phyloP scores from a whole-genome alignment of 495 filamentous ascomycete genomes.

The Penicillium herquei region DNA sequence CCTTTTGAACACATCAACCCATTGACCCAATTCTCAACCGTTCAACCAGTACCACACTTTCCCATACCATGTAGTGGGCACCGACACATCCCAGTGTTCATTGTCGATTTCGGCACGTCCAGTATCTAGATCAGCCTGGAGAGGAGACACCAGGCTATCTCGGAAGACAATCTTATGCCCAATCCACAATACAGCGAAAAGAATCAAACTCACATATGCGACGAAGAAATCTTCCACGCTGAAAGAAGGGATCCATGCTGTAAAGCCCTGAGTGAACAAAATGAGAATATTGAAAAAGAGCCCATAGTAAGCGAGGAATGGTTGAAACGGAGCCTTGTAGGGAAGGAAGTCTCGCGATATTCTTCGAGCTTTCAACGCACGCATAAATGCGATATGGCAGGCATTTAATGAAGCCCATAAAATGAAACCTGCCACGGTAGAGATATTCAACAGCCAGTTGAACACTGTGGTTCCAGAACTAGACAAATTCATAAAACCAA shows the following conservation, averaged over 20 bases:
- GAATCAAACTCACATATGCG: neutral
- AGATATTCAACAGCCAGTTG: slow-evolving; percentile 52
- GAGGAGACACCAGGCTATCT: neutral
- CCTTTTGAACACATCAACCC: neutral
- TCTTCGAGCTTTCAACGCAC: slow-evolving; percentile 43
- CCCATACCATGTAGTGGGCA: neutral
- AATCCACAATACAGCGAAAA: neutral
- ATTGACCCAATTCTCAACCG: neutral
- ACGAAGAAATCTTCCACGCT: neutral
- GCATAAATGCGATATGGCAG: slow-evolving; percentile 55
- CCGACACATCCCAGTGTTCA: neutral
- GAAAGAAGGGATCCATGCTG: neutral
- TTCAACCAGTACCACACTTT: neutral
- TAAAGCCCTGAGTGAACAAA: neutral
- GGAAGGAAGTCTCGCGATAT: neutral
- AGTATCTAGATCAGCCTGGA: neutral
- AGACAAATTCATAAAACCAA: slow-evolving; percentile 46
- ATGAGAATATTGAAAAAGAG: neutral
- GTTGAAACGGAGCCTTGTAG: neutral
- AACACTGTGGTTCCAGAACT: slow-evolving; percentile 35
- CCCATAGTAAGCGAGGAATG: neutral
- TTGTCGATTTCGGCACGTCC: neutral
- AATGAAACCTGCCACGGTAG: slow-evolving; percentile 56
- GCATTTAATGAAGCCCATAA: slow-evolving; percentile 54
- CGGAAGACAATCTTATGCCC: neutral